phyloP scores from a whole-genome alignment of 2,329 filamentous ascomycete species.

The Exophiala xenobiotica region DNA sequence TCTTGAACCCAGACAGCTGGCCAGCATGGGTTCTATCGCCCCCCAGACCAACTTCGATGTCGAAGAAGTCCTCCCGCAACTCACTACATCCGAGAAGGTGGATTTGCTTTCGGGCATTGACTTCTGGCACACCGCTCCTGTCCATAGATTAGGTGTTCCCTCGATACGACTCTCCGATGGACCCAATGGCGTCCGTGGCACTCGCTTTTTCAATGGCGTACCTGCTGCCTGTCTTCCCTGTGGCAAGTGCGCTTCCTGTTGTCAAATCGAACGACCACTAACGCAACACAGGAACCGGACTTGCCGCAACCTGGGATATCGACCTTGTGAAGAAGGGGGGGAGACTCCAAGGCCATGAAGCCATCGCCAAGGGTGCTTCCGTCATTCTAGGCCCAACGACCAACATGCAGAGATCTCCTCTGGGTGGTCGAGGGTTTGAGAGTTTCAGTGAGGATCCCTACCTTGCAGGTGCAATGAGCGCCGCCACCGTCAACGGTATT shows the following conservation, averaged over 20 bases:
- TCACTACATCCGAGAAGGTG: constrained; percentile 47
- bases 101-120: constrained; percentile 62
- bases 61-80: constrained; percentile 36
- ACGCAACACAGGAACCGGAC: constrained; percentile 58
- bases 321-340: constrained; percentile 69
- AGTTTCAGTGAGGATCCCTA: constrained; percentile 82
- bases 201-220: constrained; percentile 65
- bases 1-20: not conserved
- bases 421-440: constrained; percentile 84
- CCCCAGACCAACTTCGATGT: constrained; percentile 28
- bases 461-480: constrained; percentile 70
- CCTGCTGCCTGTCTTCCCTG: constrained; percentile 77
- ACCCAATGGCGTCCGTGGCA: constrained; percentile 68
- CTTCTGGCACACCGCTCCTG: constrained; percentile 68
- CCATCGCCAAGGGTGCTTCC: constrained; percentile 70
- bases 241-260: constrained; percentile 63
- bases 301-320: constrained; percentile 77
- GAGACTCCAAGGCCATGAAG: constrained; percentile 68
- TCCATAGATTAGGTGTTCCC: constrained; percentile 63
- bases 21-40: constrained; percentile 25
- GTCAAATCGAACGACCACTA: constrained; percentile 15
- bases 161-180: constrained; percentile 67
- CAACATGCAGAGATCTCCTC: constrained; percentile 76
- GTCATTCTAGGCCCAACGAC: constrained; percentile 75
- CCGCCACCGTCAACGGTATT: constrained; percentile 69